Evolutionary conservation across 1,284 basidiomycete genomes (phyloP).

Genomic region (Omphalotus olearius): DNA sequence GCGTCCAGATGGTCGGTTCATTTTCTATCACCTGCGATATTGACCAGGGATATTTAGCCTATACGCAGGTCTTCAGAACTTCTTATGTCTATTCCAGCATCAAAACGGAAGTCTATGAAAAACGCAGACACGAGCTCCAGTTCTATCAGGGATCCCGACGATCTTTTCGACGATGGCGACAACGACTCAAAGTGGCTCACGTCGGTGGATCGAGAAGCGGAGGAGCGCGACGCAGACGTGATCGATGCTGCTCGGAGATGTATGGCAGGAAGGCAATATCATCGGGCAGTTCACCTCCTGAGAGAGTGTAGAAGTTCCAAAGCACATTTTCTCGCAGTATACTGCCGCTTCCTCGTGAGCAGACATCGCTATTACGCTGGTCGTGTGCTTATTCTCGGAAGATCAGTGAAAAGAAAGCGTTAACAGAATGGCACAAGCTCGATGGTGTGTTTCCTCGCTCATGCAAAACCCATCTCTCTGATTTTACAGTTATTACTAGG

Average conservation of each 20-base stretch:
- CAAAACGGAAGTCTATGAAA: slow-evolving; percentile 1
- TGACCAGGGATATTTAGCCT: background rate
- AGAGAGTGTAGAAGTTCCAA: slow-evolving; percentile 6
- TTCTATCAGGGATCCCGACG: background rate
- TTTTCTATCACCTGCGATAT: background rate
- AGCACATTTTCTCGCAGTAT: slow-evolving; percentile 10
- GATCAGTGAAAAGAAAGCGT: slow-evolving; percentile 11
- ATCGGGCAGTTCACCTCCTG: slow-evolving; percentile 1
- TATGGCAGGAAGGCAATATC: slow-evolving; percentile 13
- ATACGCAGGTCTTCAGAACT: slow-evolving; percentile 12
- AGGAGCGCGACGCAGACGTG: slow-evolving; percentile 11
- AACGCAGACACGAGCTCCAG: background rate
- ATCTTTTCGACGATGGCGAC: background rate
- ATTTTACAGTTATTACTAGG: background rate
- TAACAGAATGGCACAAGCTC: slow-evolving; percentile 11
- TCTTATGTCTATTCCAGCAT: slow-evolving; percentile 8
- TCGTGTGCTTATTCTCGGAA: slow-evolving; percentile 1
- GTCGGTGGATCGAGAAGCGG: background rate
- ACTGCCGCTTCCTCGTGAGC: slow-evolving; percentile 13
- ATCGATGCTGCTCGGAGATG: slow-evolving; percentile 11
- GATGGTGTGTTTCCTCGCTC: background rate
- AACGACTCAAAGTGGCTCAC: slow-evolving; percentile 1
- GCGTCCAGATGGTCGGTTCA: slow-evolving; percentile 11
- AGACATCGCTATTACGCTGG: background rate
- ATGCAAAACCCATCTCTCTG: background rate